These are phyloP conservation scores for Globisporangium uncinulatum DNA, from an alignment of 352 stramenopile species.

Conservation along the genomic window DNA sequence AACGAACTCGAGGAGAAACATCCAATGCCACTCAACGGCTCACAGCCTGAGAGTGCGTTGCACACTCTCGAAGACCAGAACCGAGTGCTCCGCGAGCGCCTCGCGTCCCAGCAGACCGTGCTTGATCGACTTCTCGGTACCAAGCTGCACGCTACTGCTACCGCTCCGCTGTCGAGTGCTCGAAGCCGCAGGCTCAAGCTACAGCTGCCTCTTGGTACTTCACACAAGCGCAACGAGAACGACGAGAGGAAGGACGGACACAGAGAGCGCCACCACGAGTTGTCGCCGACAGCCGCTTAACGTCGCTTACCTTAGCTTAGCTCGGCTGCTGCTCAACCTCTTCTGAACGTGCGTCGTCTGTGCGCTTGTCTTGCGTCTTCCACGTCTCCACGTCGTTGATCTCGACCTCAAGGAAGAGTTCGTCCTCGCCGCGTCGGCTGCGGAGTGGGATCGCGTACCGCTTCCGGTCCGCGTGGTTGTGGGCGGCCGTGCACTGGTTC, in stretches of 20 bases:
- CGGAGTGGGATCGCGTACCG: conserved; percentile 37
- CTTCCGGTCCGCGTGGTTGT: conserved; percentile 28
- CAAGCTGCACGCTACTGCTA: conserved; percentile 19
- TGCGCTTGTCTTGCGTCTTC: conserved; percentile 20
- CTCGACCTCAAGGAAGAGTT: conserved; percentile 45
- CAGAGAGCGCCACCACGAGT: neutral
- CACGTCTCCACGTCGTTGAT: conserved; percentile 40
- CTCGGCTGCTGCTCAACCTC: neutral
- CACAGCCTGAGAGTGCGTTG: neutral
- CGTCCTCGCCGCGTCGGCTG: conserved; percentile 25
- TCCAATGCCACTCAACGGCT: neutral
- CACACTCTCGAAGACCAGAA: conserved; percentile 26
- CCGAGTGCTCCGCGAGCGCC: conserved; percentile 21
- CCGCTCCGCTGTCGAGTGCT: neutral
- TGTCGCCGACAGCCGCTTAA: conserved; percentile 8
- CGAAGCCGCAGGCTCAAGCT: conserved; percentile 3
- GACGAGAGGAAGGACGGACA: neutral
- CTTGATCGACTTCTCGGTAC: conserved; percentile 23
- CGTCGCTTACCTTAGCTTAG: neutral
- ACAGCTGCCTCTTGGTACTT: neutral
- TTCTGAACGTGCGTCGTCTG: neutral
- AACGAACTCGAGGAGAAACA: neutral
- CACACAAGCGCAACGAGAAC: neutral
- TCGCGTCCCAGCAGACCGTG: conserved; percentile 28
- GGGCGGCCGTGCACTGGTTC: conserved; percentile 30